A percentile compares a stretch with the other conserved stretches of the same genome.
phyloP scores from a whole-genome alignment of 371 early-diverging fungal species.

The Apophysomyces elegans region DNA sequence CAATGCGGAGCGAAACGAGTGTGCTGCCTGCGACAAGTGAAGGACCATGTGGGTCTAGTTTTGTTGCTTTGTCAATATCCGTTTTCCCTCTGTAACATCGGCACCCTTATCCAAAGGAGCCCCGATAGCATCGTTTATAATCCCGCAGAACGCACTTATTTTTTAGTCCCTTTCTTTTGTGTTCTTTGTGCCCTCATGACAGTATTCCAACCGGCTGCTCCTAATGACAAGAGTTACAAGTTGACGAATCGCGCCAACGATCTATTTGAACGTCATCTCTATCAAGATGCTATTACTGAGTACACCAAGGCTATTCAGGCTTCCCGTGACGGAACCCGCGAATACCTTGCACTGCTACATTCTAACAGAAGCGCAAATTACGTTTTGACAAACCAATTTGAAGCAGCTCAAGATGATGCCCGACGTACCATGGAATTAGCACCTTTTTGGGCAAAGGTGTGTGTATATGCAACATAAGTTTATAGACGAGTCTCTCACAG shows the following conservation, averaged over 20 bases:
- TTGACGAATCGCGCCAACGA: conserved; percentile 58
- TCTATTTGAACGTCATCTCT: conserved; percentile 57
- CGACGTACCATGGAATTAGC: conserved; percentile 56
- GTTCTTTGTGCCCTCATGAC: background rate
- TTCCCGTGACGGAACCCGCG: conserved; percentile 33
- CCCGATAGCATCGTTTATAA: conserved; percentile 7
- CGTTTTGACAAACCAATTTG: conserved; percentile 45
- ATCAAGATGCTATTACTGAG: conserved; percentile 58
- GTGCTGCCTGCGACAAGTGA: conserved; percentile 1
- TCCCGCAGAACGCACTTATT: conserved; percentile 3
- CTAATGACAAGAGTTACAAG: conserved; percentile 48
- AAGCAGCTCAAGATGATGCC: conserved; percentile 73
- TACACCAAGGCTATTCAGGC: conserved; percentile 65
- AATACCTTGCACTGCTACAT: conserved; percentile 60
- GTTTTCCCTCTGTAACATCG: background rate
- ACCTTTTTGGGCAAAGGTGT: conserved; percentile 78
- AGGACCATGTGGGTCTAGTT: background rate
- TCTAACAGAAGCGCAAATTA: conserved; percentile 75
- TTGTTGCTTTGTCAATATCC: background rate
- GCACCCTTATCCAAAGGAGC: conserved; percentile 1
- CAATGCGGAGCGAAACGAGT: conserved; percentile 3
- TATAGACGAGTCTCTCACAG: background rate
- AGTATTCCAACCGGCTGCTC: conserved; percentile 33
- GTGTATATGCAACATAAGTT: background rate
- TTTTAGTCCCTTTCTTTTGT: conserved; percentile 2